A percentile compares a stretch with the other conserved stretches of the same genome.
phyloP scores from a whole-genome alignment of 768 basidiomycete species.

The Rhodotorula paludigena region DNA sequence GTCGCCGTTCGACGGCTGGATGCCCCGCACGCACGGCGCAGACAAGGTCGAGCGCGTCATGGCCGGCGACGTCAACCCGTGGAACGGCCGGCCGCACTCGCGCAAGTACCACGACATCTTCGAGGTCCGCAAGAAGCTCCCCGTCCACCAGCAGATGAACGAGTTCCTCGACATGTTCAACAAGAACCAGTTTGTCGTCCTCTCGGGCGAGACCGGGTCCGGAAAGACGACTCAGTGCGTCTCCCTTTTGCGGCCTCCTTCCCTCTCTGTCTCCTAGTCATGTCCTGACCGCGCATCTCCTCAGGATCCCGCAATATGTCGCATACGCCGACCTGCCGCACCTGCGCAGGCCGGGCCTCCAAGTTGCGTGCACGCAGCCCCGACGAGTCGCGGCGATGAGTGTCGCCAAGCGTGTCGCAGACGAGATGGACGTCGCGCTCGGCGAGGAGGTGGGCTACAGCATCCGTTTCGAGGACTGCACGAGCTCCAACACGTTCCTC shows the following conservation, averaged over 20 bases:
- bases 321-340: slow-evolving; percentile 90
- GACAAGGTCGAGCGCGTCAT: slow-evolving; percentile 64
- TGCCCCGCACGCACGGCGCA: slow-evolving; percentile 64
- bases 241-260: too few species aligned
- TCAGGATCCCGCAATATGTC: slow-evolving; percentile 92
- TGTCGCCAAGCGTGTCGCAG: slow-evolving; percentile 95
- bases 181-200: slow-evolving; percentile 71
- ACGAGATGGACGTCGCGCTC: slow-evolving; percentile 95
- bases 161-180: slow-evolving; percentile 71
- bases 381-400: slow-evolving; percentile 96
- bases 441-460: slow-evolving; percentile 96
- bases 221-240: slow-evolving; percentile 92
- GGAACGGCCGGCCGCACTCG: slow-evolving; percentile 73
- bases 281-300: neutral
- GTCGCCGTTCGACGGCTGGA: slow-evolving; percentile 66
- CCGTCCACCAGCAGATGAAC: slow-evolving; percentile 86
- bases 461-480: slow-evolving; percentile 97
- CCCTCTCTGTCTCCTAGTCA: neutral
- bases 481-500: slow-evolving; percentile 83
- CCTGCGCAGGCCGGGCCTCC: slow-evolving; percentile 67
- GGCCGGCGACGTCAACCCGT: slow-evolving; percentile 77
- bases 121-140: slow-evolving; percentile 75
- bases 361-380: slow-evolving; percentile 91
- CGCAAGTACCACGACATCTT: slow-evolving; percentile 80
- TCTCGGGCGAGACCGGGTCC: slow-evolving; percentile 91